phyloP scores from a whole-genome alignment of 2,329 filamentous ascomycete genomes.

The Colletotrichum ledebouriae region DNA sequence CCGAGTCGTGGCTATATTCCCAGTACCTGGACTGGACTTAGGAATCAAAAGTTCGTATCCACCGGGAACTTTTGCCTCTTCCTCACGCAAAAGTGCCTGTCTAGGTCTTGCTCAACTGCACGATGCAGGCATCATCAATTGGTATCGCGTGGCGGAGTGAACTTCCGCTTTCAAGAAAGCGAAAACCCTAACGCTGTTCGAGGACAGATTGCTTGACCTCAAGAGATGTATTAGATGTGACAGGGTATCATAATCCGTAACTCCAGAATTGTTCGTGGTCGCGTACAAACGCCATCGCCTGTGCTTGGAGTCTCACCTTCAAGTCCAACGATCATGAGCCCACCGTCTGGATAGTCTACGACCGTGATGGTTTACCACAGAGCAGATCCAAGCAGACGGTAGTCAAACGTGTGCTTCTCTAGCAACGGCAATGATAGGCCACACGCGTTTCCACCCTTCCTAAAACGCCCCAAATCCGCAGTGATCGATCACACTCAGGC shows the following conservation, averaged over 20 bases:
- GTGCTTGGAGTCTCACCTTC: background rate
- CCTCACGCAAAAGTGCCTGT: constrained; percentile 28
- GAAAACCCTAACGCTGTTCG: no score
- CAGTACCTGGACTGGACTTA: constrained; percentile 8
- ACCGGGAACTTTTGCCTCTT: constrained; percentile 31
- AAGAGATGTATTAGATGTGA: constrained; percentile 14
- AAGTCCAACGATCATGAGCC: background rate
- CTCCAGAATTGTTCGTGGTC: constrained; percentile 5
- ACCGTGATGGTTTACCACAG: no score
- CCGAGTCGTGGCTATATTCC: constrained; percentile 3
- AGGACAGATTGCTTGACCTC: no score
- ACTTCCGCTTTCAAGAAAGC: no score
- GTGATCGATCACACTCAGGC: background rate
- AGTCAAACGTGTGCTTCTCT: no score
- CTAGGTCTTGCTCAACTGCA: background rate
- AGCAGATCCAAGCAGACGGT: no score
- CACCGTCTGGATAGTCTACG: no score
- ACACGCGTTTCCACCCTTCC: no score
- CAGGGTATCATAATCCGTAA: constrained; percentile 31
- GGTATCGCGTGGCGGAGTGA: no score
- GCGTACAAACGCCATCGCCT: background rate
- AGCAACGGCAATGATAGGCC: no score
- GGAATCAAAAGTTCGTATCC: constrained; percentile 26
- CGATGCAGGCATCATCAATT: background rate
- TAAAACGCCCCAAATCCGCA: no score